Conservation (phyloP, 2,329 filamentous ascomycete genomes). For the Xylariales sp. region DNA sequence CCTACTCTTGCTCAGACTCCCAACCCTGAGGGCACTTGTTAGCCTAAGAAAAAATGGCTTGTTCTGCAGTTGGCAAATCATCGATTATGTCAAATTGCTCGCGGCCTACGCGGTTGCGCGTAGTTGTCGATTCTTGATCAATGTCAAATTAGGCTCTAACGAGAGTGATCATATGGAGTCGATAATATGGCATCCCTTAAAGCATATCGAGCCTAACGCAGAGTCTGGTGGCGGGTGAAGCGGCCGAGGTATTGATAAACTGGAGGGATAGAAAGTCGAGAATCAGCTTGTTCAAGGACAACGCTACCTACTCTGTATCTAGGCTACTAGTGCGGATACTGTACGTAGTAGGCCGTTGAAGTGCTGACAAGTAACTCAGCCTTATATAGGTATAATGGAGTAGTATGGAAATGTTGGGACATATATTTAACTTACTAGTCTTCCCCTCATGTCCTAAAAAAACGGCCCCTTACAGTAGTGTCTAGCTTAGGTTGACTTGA, state of each 20-base stretch:
- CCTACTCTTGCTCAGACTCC: slow-evolving; percentile 10
- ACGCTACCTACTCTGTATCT: neutral
- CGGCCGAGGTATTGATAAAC: neutral
- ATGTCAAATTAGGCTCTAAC: neutral
- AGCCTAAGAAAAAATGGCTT: slow-evolving; percentile 10
- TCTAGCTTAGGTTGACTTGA: neutral
- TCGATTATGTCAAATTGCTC: neutral
- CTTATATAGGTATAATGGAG: neutral
- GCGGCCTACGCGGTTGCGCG: neutral
- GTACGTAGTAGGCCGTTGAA: neutral
- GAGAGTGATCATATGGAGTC: neutral
- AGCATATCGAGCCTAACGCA: slow-evolving; percentile 2
- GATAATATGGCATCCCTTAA: neutral
- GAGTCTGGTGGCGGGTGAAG: slow-evolving; percentile 2
- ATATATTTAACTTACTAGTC: neutral
- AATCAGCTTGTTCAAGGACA: neutral
- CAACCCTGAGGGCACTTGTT: neutral
- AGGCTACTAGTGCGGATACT: neutral
- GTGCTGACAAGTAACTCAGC: slow-evolving; percentile 14
- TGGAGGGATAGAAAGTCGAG: neutral
- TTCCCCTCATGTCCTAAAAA: neutral
- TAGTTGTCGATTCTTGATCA: neutral
- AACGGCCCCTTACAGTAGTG: neutral
- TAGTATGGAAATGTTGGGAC: neutral
- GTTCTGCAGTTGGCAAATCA: slow-evolving; percentile 2